Conservation (phyloP, 1,139 yeast species). For the Yamadazyma conglobata region DNA sequence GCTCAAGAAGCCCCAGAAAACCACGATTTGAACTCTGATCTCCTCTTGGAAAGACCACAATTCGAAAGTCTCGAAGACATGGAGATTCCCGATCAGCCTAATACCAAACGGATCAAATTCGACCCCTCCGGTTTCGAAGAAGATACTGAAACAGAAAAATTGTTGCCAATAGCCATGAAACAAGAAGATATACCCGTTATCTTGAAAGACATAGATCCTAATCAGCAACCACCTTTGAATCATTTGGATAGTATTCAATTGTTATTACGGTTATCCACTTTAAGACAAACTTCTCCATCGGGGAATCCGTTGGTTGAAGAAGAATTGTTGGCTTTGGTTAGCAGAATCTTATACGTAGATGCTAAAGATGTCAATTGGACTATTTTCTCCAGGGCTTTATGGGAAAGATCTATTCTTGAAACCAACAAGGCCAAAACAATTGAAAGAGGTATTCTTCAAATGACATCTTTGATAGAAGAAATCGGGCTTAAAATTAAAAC, state of each 20-base stretch:
- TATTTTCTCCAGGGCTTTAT: slow-evolving; percentile 75
- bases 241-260: slow-evolving; percentile 73
- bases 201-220: slow-evolving; percentile 66
- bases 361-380: slow-evolving; percentile 64
- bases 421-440: slow-evolving; percentile 78
- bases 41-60: slow-evolving; percentile 71
- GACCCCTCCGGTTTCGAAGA: slow-evolving; percentile 22
- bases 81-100: slow-evolving; percentile 28
- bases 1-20: slow-evolving; percentile 42
- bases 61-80: slow-evolving; percentile 60
- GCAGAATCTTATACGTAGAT: slow-evolving; percentile 61
- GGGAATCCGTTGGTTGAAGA: slow-evolving; percentile 73
- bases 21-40: slow-evolving; percentile 69
- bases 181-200: slow-evolving; percentile 61
- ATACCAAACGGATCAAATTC: slow-evolving; percentile 40
- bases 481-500: slow-evolving; percentile 67
- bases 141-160: slow-evolving; percentile 24
- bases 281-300: slow-evolving; percentile 71
- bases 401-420: slow-evolving; percentile 88
- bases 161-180: slow-evolving; percentile 59
- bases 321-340: slow-evolving; percentile 71
- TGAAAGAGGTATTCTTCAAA: slow-evolving; percentile 90
- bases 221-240: slow-evolving; percentile 69
- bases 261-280: slow-evolving; percentile 59
- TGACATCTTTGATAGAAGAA: slow-evolving; percentile 90